Evolutionary conservation across 257 asterid genomes (phyloP), one percentile per base, ranked within the genome.

Genomic region (Mentha longifolia): DNA sequence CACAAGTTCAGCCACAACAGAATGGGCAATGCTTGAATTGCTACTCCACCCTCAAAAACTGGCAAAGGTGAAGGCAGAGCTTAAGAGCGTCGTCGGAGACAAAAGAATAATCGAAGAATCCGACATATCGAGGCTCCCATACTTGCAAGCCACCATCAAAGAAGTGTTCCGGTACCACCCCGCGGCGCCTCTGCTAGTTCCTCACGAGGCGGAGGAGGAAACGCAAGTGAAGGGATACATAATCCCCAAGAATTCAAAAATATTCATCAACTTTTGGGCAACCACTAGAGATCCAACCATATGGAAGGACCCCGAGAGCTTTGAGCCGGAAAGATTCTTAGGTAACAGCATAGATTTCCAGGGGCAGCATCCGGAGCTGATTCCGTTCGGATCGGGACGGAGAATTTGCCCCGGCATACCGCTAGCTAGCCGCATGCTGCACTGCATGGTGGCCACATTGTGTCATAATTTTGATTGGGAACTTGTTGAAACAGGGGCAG

Each of bases 11-110:
- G 37, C 65, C 6, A 14, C 57, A n/a, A 5, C 33, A 2, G 73
- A 82, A 25, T 82, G 84, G 86, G 45, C 70, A n/a, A 59, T 82
- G 65, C 50, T 75, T 3, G 86, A 78, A 65, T 20, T 82, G n/a
- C 74, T 78, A 3, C 59, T 42, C 12, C 72, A 76, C 51, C 81
- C 84, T 1, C 28, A 67, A 0, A 63, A 31, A 25, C 0, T 78
- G 41, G 8, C 52, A 12, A 68, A 67, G 20, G 67, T 52, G 14
- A 75, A 65, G 52, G n/a, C 37, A 2, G 72, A 67, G 51, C 28
- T 67, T 1, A 67, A 7, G 5, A 35, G 12, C 0, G 62, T 67
- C 0, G 2, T 67, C 9, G 72, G 62, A 12, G 62, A 12, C 1
- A 52, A 13, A 13, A 33, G 16, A 7, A 41, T 33, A 2, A 13